Conservation (phyloP, 352 stramenopile species). For the Plasmopara muralis region DNA sequence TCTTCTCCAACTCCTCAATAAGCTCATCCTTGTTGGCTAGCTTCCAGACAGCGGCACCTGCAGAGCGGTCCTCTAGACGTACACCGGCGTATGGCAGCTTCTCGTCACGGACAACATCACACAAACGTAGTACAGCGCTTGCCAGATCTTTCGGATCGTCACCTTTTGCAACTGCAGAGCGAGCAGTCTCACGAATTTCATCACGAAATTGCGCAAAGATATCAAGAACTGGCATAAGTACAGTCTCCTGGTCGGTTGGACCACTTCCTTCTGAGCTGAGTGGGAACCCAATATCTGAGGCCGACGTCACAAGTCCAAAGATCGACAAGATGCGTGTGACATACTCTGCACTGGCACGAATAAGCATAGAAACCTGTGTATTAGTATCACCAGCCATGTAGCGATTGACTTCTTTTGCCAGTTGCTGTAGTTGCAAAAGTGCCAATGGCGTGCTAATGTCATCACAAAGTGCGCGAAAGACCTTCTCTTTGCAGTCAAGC, state of each 20-base stretch:
- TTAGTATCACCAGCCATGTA: constrained; percentile 63
- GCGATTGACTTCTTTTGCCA: constrained; percentile 82
- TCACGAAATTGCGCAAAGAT: constrained; percentile 87
- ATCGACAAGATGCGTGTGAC: constrained; percentile 83
- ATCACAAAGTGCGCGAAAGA: constrained; percentile 75
- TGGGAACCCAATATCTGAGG: constrained; percentile 77
- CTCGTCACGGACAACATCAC: constrained; percentile 85
- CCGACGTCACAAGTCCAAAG: constrained; percentile 74
- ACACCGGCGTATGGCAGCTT: constrained; percentile 85
- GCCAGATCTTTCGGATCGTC: constrained; percentile 51
- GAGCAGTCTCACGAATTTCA: constrained; percentile 65
- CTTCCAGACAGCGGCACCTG: constrained; percentile 81
- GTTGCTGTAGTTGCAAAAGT: constrained; percentile 62
- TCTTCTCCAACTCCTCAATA: constrained; percentile 72
- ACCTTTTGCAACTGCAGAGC: constrained; percentile 36
- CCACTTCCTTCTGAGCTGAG: constrained; percentile 36
- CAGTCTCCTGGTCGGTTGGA: constrained; percentile 56
- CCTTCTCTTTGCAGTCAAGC: constrained; percentile 70
- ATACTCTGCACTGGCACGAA: constrained; percentile 80
- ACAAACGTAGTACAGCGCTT: constrained; percentile 68
- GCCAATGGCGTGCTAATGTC: constrained; percentile 89
- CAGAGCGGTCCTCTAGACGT: constrained; percentile 78
- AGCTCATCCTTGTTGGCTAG: constrained; percentile 86
- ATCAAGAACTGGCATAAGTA: constrained; percentile 85
- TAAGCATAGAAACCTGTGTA: constrained; percentile 65